Percentiles rank a stretch among this genome's conserved stretches.
Evolutionary conservation across 2,329 filamentous ascomycete species (phyloP).

Genomic region (Colletotrichum melonis): DNA sequence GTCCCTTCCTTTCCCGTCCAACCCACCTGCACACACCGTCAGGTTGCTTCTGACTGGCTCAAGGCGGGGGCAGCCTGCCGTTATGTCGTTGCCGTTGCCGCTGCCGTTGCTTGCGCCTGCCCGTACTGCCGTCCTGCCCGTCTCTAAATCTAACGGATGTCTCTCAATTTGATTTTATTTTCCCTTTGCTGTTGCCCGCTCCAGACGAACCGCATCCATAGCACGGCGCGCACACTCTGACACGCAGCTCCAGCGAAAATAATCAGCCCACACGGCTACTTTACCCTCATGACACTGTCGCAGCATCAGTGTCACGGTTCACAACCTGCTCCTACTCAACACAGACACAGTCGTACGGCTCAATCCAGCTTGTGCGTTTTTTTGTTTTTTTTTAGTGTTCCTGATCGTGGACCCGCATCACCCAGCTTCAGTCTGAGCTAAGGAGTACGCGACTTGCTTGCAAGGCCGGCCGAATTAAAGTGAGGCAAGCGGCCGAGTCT

Average conservation of each 20-base stretch:
- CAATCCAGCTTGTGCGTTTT: neutral
- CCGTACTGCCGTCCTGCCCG: neutral
- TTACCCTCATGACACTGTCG: neutral
- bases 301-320: neutral
- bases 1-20: neutral
- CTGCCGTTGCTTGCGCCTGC: neutral
- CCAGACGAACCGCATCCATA: constrained; percentile 20
- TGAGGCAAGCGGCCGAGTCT: constrained; percentile 12
- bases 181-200: neutral
- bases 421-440: neutral
- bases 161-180: neutral
- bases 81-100: neutral
- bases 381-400: neutral
- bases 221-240: neutral
- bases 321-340: neutral
- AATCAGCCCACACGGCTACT: constrained; percentile 5
- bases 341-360: neutral
- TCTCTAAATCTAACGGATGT: neutral
- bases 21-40: neutral
- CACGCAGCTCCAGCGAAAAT: neutral
- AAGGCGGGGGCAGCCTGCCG: neutral
- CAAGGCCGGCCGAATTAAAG: neutral
- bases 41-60: constrained; percentile 8
- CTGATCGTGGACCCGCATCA: neutral
- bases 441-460: constrained; percentile 2